These are phyloP conservation scores for Solanum lycopersicoides DNA, from an alignment of 257 asterid species.

Conservation along the genomic window DNA sequence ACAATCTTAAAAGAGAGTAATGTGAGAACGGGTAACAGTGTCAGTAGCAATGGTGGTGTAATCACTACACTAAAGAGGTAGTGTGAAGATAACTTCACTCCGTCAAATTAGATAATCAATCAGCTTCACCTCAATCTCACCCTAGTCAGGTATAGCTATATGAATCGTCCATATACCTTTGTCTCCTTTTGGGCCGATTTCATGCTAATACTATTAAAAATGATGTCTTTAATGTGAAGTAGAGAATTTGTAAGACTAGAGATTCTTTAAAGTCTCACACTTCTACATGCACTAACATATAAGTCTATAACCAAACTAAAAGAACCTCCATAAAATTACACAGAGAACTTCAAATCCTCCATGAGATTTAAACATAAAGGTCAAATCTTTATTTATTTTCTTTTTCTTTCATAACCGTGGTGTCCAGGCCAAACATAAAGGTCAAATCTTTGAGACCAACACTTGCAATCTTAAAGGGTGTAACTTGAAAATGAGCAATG, in stretches of 20 bases:
- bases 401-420: not conserved
- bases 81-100: constrained; percentile 1
- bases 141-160: not conserved
- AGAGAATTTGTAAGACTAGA: not conserved
- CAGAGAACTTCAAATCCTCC: not conserved
- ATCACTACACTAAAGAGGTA: constrained; percentile 91
- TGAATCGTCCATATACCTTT: not conserved
- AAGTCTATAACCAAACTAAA: not conserved
- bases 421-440: not conserved
- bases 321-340: not conserved
- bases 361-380: not conserved
- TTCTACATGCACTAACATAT: not conserved
- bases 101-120: not conserved
- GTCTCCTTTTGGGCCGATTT: not conserved
- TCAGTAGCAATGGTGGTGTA: constrained; percentile 91
- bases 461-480: not conserved
- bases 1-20: not conserved
- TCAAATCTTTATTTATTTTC: not conserved
- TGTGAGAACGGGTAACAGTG: constrained; percentile 80
- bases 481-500: constrained; percentile 81
- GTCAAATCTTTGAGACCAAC: not conserved
- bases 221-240: too few species aligned
- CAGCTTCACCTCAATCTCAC: not conserved
- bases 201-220: not conserved
- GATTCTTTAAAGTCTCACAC: not conserved